Conservation (phyloP, 768 basidiomycete genomes). For the Kwoniella sp. region DNA sequence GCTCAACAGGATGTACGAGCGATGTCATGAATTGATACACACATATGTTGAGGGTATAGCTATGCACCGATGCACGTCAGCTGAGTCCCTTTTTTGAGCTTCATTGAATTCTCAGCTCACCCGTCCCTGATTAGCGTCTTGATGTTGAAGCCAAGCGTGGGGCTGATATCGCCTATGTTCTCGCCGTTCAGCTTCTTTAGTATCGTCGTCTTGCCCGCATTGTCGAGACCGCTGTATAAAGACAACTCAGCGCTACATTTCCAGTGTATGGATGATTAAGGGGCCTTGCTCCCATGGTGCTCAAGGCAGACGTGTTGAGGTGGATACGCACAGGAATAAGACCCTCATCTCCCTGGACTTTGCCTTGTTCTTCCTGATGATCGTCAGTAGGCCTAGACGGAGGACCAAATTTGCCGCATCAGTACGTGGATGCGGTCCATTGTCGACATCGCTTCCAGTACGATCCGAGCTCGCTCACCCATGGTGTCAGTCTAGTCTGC, state of each 20-base stretch:
- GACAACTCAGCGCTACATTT: too few relatives aligned
- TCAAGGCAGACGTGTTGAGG: too few relatives aligned
- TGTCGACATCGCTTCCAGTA: too few relatives aligned
- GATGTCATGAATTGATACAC: conserved; percentile 37
- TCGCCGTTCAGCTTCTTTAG: conserved; percentile 92
- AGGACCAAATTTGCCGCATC: too few relatives aligned
- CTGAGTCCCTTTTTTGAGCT: not conserved
- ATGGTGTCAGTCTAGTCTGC: too few relatives aligned
- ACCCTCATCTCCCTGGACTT: conserved; percentile 97
- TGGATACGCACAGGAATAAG: conserved; percentile 67
- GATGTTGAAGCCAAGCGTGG: conserved; percentile 98
- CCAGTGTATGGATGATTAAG: too few relatives aligned
- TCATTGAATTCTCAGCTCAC: conserved; percentile 63
- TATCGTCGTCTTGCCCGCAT: conserved; percentile 98
- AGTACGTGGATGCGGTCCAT: too few relatives aligned
- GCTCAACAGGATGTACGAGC: too few relatives aligned
- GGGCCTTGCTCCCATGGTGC: too few relatives aligned
- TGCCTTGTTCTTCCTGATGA: conserved; percentile 91
- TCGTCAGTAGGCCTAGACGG: conserved; percentile 82
- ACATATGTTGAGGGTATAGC: conserved; percentile 82
- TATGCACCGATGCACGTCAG: conserved; percentile 65
- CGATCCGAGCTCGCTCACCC: too few relatives aligned
- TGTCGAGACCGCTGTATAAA: conserved; percentile 80
- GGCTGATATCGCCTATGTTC: conserved; percentile 82
- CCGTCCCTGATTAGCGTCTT: conserved; percentile 90